Conservation (phyloP, 2,329 filamentous ascomycete genomes). For the Passalora sequoiae region DNA sequence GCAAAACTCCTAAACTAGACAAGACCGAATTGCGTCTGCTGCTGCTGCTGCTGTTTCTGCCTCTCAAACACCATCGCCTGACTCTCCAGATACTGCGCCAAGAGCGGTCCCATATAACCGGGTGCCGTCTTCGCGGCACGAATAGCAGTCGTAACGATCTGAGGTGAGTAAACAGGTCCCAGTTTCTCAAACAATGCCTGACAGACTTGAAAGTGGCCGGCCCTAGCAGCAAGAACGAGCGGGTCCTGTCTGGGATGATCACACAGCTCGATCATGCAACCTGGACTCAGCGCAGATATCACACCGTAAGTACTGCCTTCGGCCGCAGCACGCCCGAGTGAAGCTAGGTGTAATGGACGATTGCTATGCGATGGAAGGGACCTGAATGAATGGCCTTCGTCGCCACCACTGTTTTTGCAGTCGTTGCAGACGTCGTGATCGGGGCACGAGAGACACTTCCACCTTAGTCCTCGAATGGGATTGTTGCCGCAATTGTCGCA, state of each 20-base stretch:
- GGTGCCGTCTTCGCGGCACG: slow-evolving; percentile 1
- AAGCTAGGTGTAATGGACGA: slow-evolving; percentile 3
- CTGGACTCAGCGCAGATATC: slow-evolving; percentile 4
- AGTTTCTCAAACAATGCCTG: slow-evolving; percentile 8
- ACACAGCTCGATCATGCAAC: slow-evolving; percentile 6
- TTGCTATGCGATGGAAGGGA: slow-evolving; percentile 2
- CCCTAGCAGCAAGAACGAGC: slow-evolving; percentile 3
- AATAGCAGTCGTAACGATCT: slow-evolving; percentile 5
- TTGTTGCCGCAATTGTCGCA: slow-evolving; percentile 9
- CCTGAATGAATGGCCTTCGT: slow-evolving; percentile 6
- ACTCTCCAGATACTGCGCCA: slow-evolving; percentile 8
- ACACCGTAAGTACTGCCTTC: slow-evolving; percentile 7
- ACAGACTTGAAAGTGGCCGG: slow-evolving; percentile 8
- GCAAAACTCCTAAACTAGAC: too few relatives aligned
- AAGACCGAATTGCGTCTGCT: too few relatives aligned
- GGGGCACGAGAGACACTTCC: slow-evolving; percentile 6
- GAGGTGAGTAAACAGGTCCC: slow-evolving; percentile 2
- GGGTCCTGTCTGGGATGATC: slow-evolving; percentile 6
- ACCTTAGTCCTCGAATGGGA: slow-evolving; percentile 1
- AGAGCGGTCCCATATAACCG: slow-evolving; percentile 5
- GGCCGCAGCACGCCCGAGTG: slow-evolving; percentile 1
- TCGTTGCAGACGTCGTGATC: slow-evolving; percentile 10
- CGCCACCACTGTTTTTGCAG: slow-evolving; percentile 6
- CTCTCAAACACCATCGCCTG: slow-evolving; percentile 3
- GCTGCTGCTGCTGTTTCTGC: slow-evolving; percentile 1